Conservation (phyloP, 2,329 filamentous ascomycete genomes). For the Davidsoniella eucalypti region DNA sequence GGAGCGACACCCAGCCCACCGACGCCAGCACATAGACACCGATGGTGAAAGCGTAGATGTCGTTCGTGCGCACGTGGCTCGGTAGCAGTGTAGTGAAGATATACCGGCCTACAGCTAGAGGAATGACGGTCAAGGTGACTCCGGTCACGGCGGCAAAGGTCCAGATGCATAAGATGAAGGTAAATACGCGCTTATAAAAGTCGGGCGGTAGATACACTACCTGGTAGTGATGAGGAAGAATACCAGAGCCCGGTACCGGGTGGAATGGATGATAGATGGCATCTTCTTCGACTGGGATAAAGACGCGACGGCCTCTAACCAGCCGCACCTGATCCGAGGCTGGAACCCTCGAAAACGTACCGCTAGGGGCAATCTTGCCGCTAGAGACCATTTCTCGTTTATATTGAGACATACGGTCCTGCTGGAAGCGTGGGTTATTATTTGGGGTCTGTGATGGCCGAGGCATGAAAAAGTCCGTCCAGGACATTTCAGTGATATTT, state of each 20-base stretch:
- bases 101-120: constrained; percentile 66
- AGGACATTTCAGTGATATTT: not conserved
- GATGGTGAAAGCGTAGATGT: constrained; percentile 89
- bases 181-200: constrained; percentile 63
- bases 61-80: constrained; percentile 60
- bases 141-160: constrained; percentile 79
- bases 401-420: not conserved
- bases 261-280: constrained; percentile 1
- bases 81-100: constrained; percentile 63
- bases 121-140: constrained; percentile 69
- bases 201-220: constrained; percentile 69
- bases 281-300: constrained; percentile 50
- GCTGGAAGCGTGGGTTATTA: not conserved
- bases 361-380: constrained; percentile 42
- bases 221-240: constrained; percentile 45
- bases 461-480: not conserved
- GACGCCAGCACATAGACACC: constrained; percentile 70
- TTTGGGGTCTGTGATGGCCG: not conserved
- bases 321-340: constrained; percentile 92
- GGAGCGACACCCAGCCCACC: constrained; percentile 42
- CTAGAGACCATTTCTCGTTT: not conserved
- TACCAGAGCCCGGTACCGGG: constrained; percentile 24
- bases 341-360: constrained; percentile 77
- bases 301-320: constrained; percentile 66
- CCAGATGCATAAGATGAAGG: constrained; percentile 87